A percentile compares a stretch with the other conserved stretches of the same genome.
Conservation (phyloP, 306 rosid species). For the Abrus precatorius region DNA sequence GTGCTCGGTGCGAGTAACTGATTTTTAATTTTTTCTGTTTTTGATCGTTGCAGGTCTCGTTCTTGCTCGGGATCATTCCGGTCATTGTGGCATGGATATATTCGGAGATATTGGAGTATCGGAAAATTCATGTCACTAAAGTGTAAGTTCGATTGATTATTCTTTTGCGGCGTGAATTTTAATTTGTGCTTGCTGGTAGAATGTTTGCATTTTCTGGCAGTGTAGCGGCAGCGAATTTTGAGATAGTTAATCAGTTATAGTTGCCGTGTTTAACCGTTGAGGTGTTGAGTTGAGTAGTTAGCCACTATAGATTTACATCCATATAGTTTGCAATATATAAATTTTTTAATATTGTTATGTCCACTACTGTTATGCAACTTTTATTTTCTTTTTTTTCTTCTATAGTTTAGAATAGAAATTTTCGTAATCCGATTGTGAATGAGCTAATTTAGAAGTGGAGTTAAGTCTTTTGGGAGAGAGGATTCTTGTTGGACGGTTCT, state of each 20-base stretch:
- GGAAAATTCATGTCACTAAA: slow-evolving; percentile 69
- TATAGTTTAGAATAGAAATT: background rate
- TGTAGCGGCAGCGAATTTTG: background rate
- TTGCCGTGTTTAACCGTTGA: background rate
- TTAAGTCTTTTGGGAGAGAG: slow-evolving; percentile 22
- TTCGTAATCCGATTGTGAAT: background rate
- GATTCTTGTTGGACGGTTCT: background rate
- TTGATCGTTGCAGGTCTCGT: slow-evolving; percentile 63
- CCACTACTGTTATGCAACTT: slow-evolving; percentile 10
- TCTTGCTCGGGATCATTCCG: slow-evolving; percentile 75
- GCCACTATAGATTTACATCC: background rate
- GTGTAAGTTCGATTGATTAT: slow-evolving; percentile 59
- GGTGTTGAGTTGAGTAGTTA: slow-evolving; percentile 22
- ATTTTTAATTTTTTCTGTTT: slow-evolving; percentile 18
- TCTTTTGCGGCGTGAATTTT: slow-evolving; percentile 9
- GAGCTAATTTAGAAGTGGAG: slow-evolving; percentile 11
- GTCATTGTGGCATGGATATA: slow-evolving; percentile 77
- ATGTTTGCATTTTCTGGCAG: slow-evolving; percentile 8
- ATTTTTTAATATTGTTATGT: background rate
- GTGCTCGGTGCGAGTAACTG: background rate
- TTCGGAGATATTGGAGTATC: slow-evolving; percentile 81
- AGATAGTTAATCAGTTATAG: background rate
- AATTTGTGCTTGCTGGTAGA: slow-evolving; percentile 2
- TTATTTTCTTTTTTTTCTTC: background rate
- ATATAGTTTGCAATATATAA: slow-evolving; percentile 11